Evolutionary conservation across 352 stramenopile genomes (phyloP), one percentile per base, ranked within the genome.

Genomic region (Globisporangium nagaii): DNA sequence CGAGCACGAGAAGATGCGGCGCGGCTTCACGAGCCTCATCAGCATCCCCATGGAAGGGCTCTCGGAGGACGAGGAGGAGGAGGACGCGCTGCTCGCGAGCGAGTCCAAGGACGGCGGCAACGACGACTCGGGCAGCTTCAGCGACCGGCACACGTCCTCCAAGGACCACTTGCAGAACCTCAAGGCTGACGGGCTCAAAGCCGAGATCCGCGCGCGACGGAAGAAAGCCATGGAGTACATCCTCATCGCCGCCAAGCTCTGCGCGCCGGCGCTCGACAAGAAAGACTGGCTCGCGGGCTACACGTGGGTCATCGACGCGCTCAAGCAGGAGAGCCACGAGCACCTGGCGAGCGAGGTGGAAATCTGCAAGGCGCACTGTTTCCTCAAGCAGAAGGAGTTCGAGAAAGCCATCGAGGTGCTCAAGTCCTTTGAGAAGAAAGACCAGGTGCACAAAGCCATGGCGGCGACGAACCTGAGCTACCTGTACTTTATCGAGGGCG

Each of bases 391-490:
- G 59, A 97, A 97, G 57, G 82, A 97, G 32, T 98, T 98, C 36
- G 88, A 97, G 19, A 90, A 96, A 60, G 93, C 93, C 25, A 96
- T 97, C 45, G 85, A 97, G 56, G 76, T 96, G 27, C 74, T 99
- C 25, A 98, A 98, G 72, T 75, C 82, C 20, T 98, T 98, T 50
- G 91, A 98, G 68, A 98, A 98, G 63, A 98, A 98, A 62, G 91
- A 98, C 59, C 74, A 85, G 36, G 75, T 83, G 46, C 82, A 98
- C 53, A 97, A 96, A 51, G 86, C 94, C 22, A 96, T 96, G 78
- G 89, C 93, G 25, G 90, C 92, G 12, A 98, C 90, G 9, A 99
- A 98, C 60, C 72, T 99, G 22, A 96, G 85, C 34, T 98, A 98
- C 63, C 76, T 99, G 9, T 98, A 98, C 63, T 98, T 98, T 51